Conservation (phyloP, 108 stramenopile species). For the Nannochloropsis granulata region DNA sequence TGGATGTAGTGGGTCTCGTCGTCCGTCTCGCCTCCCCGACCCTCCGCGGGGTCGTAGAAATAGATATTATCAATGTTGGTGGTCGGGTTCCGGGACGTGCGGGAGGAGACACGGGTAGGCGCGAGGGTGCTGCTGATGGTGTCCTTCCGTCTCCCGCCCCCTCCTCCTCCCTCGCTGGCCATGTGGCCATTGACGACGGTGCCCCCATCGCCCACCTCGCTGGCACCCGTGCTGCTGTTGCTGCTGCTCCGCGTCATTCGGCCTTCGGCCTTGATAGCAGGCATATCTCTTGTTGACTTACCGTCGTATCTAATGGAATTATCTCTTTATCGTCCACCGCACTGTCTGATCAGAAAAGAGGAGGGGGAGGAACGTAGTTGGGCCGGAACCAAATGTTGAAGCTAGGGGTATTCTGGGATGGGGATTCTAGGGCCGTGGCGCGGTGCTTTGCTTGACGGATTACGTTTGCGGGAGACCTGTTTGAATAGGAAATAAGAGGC, state of each 20-base stretch:
- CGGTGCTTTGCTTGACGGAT: too few species aligned
- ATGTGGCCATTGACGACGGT: background rate
- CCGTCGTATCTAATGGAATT: too few species aligned
- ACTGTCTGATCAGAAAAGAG: too few species aligned
- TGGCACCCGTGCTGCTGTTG: background rate
- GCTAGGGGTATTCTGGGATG: too few species aligned
- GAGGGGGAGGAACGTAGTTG: too few species aligned
- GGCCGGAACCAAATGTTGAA: too few species aligned
- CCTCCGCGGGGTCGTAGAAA: background rate
- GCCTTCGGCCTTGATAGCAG: background rate
- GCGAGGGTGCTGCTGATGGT: background rate
- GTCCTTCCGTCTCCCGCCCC: background rate
- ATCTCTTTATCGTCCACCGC: too few species aligned
- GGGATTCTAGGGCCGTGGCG: too few species aligned
- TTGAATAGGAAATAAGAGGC: too few species aligned
- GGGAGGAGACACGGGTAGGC: background rate
- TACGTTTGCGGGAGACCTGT: too few species aligned
- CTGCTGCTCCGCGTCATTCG: background rate
- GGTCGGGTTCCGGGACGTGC: background rate
- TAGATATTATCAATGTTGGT: background rate
- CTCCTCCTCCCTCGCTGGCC: background rate
- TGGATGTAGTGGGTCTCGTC: background rate
- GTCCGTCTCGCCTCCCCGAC: background rate
- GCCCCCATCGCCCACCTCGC: background rate
- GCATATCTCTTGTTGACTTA: background rate